Conservation (phyloP, 75 land plant species). For the Picea glauca region DNA sequence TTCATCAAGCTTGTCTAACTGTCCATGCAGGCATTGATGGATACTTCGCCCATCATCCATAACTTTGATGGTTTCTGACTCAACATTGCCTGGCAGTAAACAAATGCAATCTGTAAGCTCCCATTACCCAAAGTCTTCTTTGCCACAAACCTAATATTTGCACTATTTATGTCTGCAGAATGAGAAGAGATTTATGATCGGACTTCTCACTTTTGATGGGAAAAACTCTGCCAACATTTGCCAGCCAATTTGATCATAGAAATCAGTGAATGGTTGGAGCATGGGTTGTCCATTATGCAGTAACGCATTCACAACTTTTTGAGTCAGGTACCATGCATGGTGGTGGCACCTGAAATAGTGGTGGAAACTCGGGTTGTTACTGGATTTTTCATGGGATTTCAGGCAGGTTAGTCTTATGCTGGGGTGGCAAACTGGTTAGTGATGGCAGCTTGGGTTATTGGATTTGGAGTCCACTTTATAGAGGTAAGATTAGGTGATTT, state of each 20-base stretch:
- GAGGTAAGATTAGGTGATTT: not conserved
- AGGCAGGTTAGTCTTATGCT: no score
- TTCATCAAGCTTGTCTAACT: constrained; percentile 2
- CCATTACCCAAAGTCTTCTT: not conserved
- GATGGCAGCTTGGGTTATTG: not conserved
- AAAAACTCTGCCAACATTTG: not conserved
- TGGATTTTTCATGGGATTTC: no score
- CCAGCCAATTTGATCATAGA: no score
- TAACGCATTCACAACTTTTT: not conserved
- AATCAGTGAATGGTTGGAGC: no score
- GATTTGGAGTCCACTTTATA: not conserved
- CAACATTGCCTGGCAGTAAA: not conserved
- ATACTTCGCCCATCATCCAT: not conserved
- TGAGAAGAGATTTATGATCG: not conserved
- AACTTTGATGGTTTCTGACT: not conserved
- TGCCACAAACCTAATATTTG: not conserved
- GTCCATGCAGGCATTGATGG: not conserved
- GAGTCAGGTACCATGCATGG: no score
- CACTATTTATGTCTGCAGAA: not conserved
- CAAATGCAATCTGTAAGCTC: not conserved
- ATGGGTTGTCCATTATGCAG: not conserved
- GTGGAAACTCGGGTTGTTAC: no score
- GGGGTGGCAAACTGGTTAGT: not conserved
- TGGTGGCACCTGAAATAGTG: no score
- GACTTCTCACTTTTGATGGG: not conserved